Conservation (phyloP, 768 basidiomycete species). For the Boletus rufocinnamomeus region DNA sequence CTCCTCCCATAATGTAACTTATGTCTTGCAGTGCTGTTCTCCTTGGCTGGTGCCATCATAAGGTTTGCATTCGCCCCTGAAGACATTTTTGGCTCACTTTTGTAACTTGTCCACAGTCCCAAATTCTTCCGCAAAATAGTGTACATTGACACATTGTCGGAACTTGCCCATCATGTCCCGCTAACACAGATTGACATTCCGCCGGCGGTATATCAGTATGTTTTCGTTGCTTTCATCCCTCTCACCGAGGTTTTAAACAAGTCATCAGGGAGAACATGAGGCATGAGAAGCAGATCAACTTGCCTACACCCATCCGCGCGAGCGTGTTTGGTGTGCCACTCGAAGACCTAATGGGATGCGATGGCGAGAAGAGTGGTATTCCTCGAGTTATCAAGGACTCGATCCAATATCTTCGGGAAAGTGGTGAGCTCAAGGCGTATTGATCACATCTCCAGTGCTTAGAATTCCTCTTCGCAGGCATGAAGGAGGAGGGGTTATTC, state of each 20-base stretch:
- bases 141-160: slow-evolving; percentile 76
- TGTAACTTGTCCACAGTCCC: slow-evolving; percentile 50
- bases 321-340: slow-evolving; percentile 79
- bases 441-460: not conserved
- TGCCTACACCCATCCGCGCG: slow-evolving; percentile 63
- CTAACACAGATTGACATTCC: slow-evolving; percentile 88
- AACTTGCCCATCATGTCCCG: slow-evolving; percentile 74
- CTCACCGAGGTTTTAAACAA: not conserved
- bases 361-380: slow-evolving; percentile 82
- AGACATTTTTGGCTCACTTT: not conserved
- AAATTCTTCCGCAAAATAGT: slow-evolving; percentile 87
- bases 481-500: slow-evolving; percentile 80
- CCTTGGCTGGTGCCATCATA: slow-evolving; percentile 83
- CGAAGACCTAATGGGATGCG: slow-evolving; percentile 80
- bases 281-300: slow-evolving; percentile 64
- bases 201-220: slow-evolving; percentile 80
- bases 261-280: slow-evolving; percentile 71
- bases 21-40: slow-evolving; percentile 71
- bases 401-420: slow-evolving; percentile 67
- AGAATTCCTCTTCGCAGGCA: slow-evolving; percentile 32
- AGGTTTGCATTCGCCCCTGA: slow-evolving; percentile 47
- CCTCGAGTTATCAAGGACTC: slow-evolving; percentile 79
- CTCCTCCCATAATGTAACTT: slow-evolving; percentile 8
- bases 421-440: slow-evolving; percentile 35
- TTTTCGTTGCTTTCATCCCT: slow-evolving; percentile 13